phyloP scores from a whole-genome alignment of 768 basidiomycete genomes.

The Brasilioporus rufonigricans region DNA sequence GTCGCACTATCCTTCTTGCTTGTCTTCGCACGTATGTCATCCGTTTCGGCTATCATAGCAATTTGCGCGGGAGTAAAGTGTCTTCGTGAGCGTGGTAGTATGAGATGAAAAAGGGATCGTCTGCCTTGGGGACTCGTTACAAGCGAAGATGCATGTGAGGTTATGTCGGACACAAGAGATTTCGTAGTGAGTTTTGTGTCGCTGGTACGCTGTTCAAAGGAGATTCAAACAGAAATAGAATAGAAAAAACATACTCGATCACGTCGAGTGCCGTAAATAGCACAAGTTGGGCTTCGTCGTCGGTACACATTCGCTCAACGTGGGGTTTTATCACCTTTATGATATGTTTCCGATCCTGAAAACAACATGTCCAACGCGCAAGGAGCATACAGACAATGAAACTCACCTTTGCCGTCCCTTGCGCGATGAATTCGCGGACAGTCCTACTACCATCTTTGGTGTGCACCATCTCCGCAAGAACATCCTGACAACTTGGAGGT shows the following conservation, averaged over 20 bases:
- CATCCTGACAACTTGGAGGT: conserved; percentile 66
- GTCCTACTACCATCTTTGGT: conserved; percentile 88
- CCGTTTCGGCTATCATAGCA: conserved; percentile 67
- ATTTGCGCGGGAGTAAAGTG: conserved; percentile 89
- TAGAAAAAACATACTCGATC: conserved; percentile 66
- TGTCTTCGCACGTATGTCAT: conserved; percentile 61
- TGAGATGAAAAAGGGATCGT: conserved; percentile 76
- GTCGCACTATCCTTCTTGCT: conserved; percentile 76
- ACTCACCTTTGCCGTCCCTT: conserved; percentile 76
- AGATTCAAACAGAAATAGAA: background rate
- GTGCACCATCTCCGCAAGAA: conserved; percentile 90
- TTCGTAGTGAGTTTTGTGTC: conserved; percentile 90
- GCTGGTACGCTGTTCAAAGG: conserved; percentile 38
- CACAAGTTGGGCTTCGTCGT: conserved; percentile 88
- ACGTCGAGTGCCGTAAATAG: conserved; percentile 88
- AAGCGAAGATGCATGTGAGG: conserved; percentile 53
- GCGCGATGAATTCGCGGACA: conserved; percentile 81
- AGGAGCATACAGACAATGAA: background rate
- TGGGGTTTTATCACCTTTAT: conserved; percentile 89
- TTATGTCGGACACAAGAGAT: conserved; percentile 71
- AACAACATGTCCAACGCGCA: background rate
- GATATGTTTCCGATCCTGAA: conserved; percentile 86
- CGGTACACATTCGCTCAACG: conserved; percentile 80
- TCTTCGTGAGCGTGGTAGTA: conserved; percentile 77
- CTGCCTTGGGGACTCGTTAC: conserved; percentile 71